phyloP scores from a whole-genome alignment of 306 rosid genomes.

The Glycine latifolia region DNA sequence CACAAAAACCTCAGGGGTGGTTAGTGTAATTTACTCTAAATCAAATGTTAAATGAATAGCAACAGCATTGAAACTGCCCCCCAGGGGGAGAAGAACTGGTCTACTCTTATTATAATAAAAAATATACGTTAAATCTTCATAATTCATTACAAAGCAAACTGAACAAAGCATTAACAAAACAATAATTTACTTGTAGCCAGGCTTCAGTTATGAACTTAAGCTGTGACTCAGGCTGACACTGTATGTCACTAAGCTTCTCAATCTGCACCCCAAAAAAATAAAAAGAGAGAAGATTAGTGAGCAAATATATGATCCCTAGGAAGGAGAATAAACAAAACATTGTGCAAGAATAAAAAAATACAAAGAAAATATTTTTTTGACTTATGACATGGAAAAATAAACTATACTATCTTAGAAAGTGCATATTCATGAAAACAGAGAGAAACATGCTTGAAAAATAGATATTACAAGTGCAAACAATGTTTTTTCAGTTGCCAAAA shows the following conservation, averaged over 20 bases:
- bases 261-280: conserved; percentile 55
- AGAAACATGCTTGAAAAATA: conserved; percentile 27
- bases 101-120: neutral
- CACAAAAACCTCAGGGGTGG: no score
- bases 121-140: neutral
- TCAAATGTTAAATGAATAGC: conserved; percentile 3
- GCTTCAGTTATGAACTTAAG: conserved; percentile 97
- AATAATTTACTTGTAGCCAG: conserved; percentile 84
- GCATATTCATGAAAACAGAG: conserved; percentile 8
- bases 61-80: conserved; percentile 8
- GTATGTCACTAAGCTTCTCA: conserved; percentile 91
- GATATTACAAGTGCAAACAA: neutral
- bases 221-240: conserved; percentile 97
- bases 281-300: conserved; percentile 11
- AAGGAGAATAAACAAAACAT: conserved; percentile 18
- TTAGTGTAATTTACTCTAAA: no score
- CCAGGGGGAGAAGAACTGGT: neutral
- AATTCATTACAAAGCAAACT: conserved; percentile 21
- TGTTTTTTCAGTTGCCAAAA: conserved; percentile 19
- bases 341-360: neutral
- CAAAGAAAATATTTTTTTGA: neutral
- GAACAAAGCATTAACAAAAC: conserved; percentile 22
- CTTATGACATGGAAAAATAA: conserved; percentile 21
- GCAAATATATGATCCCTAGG: conserved; percentile 20
- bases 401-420: neutral